Evolutionary conservation across 352 stramenopile genomes (phyloP), one percentile per base, ranked within the genome.

Genomic region (Phytophthora aleatoria): DNA sequence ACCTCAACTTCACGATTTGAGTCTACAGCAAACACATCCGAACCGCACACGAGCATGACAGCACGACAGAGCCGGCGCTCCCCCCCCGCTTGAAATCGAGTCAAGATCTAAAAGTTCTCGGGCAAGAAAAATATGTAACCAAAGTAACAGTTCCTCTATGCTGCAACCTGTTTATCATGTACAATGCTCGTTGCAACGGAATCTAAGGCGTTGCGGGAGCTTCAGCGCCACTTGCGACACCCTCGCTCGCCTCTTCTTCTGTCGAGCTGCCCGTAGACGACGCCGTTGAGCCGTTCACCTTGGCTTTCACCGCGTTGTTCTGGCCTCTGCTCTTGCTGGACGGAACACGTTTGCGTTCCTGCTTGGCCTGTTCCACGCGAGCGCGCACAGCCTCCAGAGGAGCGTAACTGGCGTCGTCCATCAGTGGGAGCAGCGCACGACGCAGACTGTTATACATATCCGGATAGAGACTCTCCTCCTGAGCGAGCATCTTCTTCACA

Each of bases 401-500:
- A 24, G 58, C 67, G 64, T 95, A 95, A 33, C 81, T 88, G 5
- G 72, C 62, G 35, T 91, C 69, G 62, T 96, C 81, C 87, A 97
- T 95, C 41, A 97, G 74, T 24, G 89, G 89, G 30, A 93, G 49
- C 38, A 97, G 62, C 31, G 77, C 77, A 35, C 76, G 74, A 36
- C 77, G 73, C 12, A 94, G 63, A 45, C 77, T 90, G 64, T 89
- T 86, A 64, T 90, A 96, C 67, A 97, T 85, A 36, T 88, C 83
- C 0, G 95, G 93, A 61, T 96, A 97, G 3, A 98, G 68, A 58
- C 83, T 96, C 66, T 99, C 96, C 77, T 99, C 94, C 50, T 96
- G 82, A 8, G 90, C 91, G 13, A 99, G 84, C 63, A 99, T 88
- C 71, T 98, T 98, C 76, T 99, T 99, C n/a, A 99, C 83, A 41